Evolutionary conservation across 164 flowering plant genomes (phyloP).

Genomic region (Stephania yunnanensis): DNA sequence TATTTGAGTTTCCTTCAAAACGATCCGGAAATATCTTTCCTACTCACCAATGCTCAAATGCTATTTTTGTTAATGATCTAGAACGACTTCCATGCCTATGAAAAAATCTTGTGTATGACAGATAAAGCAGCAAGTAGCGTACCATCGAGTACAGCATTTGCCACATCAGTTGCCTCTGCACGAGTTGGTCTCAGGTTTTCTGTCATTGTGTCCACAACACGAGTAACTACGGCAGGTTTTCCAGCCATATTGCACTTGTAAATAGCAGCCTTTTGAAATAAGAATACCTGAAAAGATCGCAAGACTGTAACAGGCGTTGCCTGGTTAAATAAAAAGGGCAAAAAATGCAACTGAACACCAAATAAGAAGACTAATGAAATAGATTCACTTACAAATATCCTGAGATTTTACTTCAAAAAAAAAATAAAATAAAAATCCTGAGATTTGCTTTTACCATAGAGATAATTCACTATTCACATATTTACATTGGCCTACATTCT

Average conservation of each 20-base stretch:
- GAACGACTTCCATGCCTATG: not conserved
- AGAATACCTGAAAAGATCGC: conserved; percentile 59
- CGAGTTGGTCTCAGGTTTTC: conserved; percentile 92
- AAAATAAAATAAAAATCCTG: not conserved
- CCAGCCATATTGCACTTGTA: conserved; percentile 92
- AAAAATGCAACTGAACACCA: not conserved
- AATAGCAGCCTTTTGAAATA: conserved; percentile 80
- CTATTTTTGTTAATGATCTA: not conserved
- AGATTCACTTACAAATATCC: not conserved
- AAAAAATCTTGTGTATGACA: not conserved
- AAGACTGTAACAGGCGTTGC: not conserved
- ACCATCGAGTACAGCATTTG: conserved; percentile 89
- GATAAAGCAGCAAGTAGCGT: conserved; percentile 9
- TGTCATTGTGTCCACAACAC: conserved; percentile 96
- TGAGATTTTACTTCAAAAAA: not conserved
- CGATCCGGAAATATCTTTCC: not conserved
- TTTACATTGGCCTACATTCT: not conserved
- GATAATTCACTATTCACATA: not conserved
- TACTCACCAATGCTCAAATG: not conserved
- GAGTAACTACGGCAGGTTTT: conserved; percentile 86
- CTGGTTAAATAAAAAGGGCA: not conserved
- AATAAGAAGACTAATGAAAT: not conserved
- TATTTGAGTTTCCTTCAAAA: not conserved
- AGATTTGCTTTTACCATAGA: not conserved
- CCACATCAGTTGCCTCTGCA: conserved; percentile 93